Conservation (phyloP, 352 stramenopile genomes). For the Globisporangium parvum region DNA sequence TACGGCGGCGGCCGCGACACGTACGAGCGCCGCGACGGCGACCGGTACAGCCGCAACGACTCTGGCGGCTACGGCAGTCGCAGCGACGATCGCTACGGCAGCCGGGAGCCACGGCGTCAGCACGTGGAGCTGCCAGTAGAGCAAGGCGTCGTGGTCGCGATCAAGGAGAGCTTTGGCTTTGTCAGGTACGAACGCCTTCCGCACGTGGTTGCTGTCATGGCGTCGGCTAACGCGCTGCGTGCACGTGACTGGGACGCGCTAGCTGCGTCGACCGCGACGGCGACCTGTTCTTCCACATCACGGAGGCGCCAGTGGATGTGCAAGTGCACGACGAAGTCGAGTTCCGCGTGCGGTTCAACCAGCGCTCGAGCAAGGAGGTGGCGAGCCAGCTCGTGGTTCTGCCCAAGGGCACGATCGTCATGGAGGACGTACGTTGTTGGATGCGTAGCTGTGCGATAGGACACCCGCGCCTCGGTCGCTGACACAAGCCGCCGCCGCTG, state of each 20-base stretch:
- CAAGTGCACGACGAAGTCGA: conserved; percentile 69
- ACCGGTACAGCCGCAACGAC: not conserved
- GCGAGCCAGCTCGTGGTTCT: conserved; percentile 56
- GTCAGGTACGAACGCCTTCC: conserved; percentile 21
- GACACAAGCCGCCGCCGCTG: not conserved
- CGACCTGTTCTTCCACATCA: conserved; percentile 82
- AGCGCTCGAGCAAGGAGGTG: conserved; percentile 68
- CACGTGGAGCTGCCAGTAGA: conserved; percentile 22
- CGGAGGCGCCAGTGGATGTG: conserved; percentile 60
- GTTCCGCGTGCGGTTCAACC: conserved; percentile 69
- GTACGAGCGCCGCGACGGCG: not conserved
- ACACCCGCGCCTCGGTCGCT: not conserved
- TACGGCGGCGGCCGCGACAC: conserved; percentile 3
- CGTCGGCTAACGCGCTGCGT: conserved; percentile 10
- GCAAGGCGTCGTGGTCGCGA: conserved; percentile 36
- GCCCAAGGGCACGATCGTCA: conserved; percentile 68
- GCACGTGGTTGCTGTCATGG: not conserved
- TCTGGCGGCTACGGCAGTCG: conserved; percentile 6
- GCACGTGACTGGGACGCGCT: conserved; percentile 8
- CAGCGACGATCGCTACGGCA: not conserved
- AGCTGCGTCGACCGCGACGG: conserved; percentile 58
- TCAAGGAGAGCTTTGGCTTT: conserved; percentile 56
- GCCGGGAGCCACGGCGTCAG: conserved; percentile 12
- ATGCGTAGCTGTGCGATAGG: too few species aligned
- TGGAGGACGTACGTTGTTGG: conserved; percentile 58